phyloP scores from a whole-genome alignment of 2,329 filamentous ascomycete genomes.

The Paecilomyces dactylethromorphus region DNA sequence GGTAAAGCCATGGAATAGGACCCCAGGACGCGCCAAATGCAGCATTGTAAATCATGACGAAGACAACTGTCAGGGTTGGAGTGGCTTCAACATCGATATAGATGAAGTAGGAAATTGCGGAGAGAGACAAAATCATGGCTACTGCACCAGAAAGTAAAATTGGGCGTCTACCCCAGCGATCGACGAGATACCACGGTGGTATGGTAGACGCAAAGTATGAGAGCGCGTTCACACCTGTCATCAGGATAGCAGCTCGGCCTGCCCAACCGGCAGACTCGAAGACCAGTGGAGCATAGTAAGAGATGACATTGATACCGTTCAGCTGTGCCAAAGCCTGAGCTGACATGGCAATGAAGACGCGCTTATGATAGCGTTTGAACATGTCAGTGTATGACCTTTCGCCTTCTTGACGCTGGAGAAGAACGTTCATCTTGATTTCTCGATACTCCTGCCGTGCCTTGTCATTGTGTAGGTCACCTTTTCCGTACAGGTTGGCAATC shows the following conservation, averaged over 20 bases:
- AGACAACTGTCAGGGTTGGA: slow-evolving; percentile 78
- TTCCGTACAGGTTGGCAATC: slow-evolving; percentile 94
- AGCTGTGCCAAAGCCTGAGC: slow-evolving; percentile 92
- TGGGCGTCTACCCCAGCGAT: slow-evolving; percentile 79
- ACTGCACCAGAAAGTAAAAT: slow-evolving; percentile 87
- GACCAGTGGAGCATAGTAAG: slow-evolving; percentile 93
- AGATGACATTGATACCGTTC: slow-evolving; percentile 99
- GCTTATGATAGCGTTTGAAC: slow-evolving; percentile 86
- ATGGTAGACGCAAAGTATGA: slow-evolving; percentile 89
- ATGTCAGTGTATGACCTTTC: slow-evolving; percentile 88
- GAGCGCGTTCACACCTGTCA: slow-evolving; percentile 93
- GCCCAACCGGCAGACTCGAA: slow-evolving; percentile 97
- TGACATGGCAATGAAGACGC: slow-evolving; percentile 98
- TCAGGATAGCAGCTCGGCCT: slow-evolving; percentile 83
- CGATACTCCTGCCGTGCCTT: slow-evolving; percentile 94
- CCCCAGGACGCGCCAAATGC: slow-evolving; percentile 98
- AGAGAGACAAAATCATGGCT: slow-evolving; percentile 82
- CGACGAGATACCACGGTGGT: slow-evolving; percentile 94
- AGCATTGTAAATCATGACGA: slow-evolving; percentile 98
- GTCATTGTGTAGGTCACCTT: slow-evolving; percentile 86
- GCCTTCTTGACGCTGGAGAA: slow-evolving; percentile 88
- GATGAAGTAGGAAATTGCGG: slow-evolving; percentile 89
- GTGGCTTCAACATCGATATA: slow-evolving; percentile 73
- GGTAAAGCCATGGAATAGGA: slow-evolving; percentile 95
- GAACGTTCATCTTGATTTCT: slow-evolving; percentile 97